Conservation (phyloP, 495 filamentous ascomycete genomes). For the Rostrohypoxylon terebratum region DNA sequence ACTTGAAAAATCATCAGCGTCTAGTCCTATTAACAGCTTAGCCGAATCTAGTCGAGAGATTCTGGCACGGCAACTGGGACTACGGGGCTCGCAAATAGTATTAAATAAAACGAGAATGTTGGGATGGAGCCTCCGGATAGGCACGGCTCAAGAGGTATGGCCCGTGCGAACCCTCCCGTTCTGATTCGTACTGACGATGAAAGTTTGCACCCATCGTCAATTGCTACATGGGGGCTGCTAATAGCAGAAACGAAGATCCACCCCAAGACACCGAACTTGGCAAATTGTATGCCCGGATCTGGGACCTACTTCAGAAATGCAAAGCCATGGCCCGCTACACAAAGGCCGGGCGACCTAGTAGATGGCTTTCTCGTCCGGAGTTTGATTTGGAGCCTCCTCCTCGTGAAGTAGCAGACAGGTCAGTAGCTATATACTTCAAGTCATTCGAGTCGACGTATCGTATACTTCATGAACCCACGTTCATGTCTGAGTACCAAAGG, state of each 20-base stretch:
- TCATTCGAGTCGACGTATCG: conserved; percentile 68
- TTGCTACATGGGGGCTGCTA: conserved; percentile 31
- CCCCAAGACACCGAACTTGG: conserved; percentile 36
- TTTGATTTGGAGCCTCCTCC: conserved; percentile 56
- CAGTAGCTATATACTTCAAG: conserved; percentile 66
- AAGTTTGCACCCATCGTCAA: conserved; percentile 42
- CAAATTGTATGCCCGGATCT: conserved; percentile 43
- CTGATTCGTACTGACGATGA: conserved; percentile 2
- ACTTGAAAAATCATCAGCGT: conserved; percentile 35
- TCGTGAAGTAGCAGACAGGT: conserved; percentile 62
- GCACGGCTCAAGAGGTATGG: conserved; percentile 55
- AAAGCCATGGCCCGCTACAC: conserved; percentile 45
- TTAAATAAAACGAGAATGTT: conserved; percentile 57
- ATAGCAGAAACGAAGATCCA: conserved; percentile 5
- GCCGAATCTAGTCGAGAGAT: conserved; percentile 42
- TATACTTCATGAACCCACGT: conserved; percentile 69
- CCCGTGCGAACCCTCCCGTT: neutral
- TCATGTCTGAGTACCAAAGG: conserved; percentile 63
- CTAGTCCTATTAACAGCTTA: conserved; percentile 24
- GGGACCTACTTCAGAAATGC: conserved; percentile 51
- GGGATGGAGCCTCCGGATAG: conserved; percentile 59
- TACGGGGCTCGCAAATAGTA: conserved; percentile 47
- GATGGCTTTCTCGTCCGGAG: conserved; percentile 39
- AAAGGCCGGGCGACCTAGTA: conserved; percentile 49
- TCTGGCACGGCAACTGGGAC: conserved; percentile 41